Base-by-base conservation (phyloP, 805 yeast genomes). In the Hermanozyma aechmeae region DNA sequence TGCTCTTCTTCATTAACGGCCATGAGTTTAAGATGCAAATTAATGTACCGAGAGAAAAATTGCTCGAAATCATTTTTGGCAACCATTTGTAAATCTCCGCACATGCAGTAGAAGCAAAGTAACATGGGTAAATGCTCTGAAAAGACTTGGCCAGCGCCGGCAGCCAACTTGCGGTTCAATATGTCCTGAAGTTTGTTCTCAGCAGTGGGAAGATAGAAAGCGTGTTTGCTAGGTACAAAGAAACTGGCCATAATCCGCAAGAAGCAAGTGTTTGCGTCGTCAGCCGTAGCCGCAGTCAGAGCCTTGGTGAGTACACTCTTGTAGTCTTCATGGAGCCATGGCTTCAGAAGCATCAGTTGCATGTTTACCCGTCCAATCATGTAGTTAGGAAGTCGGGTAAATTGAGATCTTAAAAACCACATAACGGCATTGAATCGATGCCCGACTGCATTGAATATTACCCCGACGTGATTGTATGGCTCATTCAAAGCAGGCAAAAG, bases 401-500 rank as follows among this genome's bases (percentile, higher is more conserved):
- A 58, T 13, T 66, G 62, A 3, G 81, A 72, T 39, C 83, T 57
- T 26, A 71, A 55, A 30, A 72, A 68, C 59, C 74, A 71, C 35
- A 71, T 63, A 23, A 65, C 57, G 15, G 76, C 71, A 27, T 55
- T 53, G 33, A 56, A 64, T 29, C 62, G 63, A 35, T 68, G 70
- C 31, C 63, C 68, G 27, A 59, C 33, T n/a, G 48, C 28, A 34
- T 61, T 61, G 35, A 43, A 38, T 14, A 63, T 56, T 45, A 61
- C 67, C 3, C 78, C 82, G 27, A 72, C 61, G 39, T 73, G 76
- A 39, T 73, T 73, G 40, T 71, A 71, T 16, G 74, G 78, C 42
- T 78, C 86, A 30, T 81, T 81, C 32, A 76, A 60, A 0, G 83
- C 71, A 1, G 89, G 87, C 16, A 78, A 49, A 13, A 79, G 51